phyloP scores from a whole-genome alignment of 768 basidiomycete species.

The Lentinula boryana region DNA sequence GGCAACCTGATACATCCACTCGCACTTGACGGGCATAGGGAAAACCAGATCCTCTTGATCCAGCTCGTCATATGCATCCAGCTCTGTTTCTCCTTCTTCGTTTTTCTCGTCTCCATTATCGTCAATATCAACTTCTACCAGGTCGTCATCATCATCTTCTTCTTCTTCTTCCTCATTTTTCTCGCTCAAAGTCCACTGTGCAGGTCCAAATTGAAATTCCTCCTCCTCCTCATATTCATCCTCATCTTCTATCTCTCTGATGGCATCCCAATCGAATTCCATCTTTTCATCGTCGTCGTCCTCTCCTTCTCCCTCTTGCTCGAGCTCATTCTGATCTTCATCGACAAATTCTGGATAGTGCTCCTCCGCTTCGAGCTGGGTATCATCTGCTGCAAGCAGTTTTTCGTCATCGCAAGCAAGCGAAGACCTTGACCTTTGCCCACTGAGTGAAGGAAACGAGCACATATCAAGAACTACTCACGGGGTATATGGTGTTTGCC shows the following conservation, averaged over 20 bases:
- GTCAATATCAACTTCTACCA: not conserved
- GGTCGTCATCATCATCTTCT: too few species aligned
- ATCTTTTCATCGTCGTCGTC: not conserved
- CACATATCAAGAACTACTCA: too few species aligned
- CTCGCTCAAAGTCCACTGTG: not conserved
- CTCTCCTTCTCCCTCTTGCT: not conserved
- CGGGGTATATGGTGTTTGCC: too few species aligned
- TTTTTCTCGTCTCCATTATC: not conserved
- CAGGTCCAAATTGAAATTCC: not conserved
- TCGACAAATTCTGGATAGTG: not conserved
- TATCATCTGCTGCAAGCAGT: too few species aligned
- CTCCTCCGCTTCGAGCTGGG: too few species aligned
- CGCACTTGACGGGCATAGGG: not conserved
- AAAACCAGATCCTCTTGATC: not conserved
- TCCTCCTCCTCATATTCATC: not conserved
- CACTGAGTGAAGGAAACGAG: too few species aligned
- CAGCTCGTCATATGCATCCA: not conserved
- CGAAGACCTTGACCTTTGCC: too few species aligned
- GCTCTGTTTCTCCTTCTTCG: not conserved
- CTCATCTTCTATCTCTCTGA: not conserved
- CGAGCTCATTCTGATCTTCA: not conserved
- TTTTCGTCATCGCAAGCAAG: too few species aligned
- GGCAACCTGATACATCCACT: not conserved
- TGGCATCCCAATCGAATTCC: not conserved
- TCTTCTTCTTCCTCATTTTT: not conserved